Evolutionary conservation across 139 green algal species (phyloP).

Genomic region (Mesotaenium endlicherianum): DNA sequence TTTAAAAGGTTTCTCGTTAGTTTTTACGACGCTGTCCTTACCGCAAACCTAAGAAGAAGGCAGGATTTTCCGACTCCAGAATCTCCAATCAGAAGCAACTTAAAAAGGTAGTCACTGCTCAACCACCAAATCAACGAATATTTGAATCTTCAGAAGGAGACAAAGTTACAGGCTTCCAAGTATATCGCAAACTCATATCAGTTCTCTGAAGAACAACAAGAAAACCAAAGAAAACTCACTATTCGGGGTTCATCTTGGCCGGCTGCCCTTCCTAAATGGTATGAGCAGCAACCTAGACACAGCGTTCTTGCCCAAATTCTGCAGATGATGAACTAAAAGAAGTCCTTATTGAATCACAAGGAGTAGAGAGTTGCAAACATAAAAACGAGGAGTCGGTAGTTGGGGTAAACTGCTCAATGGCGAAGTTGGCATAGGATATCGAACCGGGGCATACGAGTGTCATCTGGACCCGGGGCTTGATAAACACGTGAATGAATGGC

Average conservation of each 20-base stretch:
- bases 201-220: neutral
- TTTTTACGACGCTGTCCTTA: conserved; percentile 6
- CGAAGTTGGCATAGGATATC: too few relatives aligned
- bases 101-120: conserved; percentile 60
- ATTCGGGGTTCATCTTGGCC: conserved; percentile 23
- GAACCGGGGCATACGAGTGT: too few relatives aligned
- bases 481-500: too few relatives aligned
- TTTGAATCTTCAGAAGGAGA: neutral
- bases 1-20: neutral
- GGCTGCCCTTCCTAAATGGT: too few relatives aligned
- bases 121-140: conserved; percentile 8
- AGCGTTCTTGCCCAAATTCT: too few relatives aligned
- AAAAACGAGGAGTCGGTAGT: too few relatives aligned
- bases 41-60: conserved; percentile 51
- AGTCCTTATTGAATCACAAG: too few relatives aligned
- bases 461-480: too few relatives aligned
- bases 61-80: conserved; percentile 48
- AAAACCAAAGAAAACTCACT: neutral
- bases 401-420: too few relatives aligned
- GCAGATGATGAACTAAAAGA: too few relatives aligned
- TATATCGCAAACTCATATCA: neutral
- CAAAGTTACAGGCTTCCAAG: neutral
- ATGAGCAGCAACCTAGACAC: too few relatives aligned
- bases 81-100: conserved; percentile 58
- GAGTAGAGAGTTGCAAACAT: too few relatives aligned